These are phyloP conservation scores for Naganishia vaughanmartiniae DNA, from an alignment of 768 basidiomycete species.

Conservation along the genomic window DNA sequence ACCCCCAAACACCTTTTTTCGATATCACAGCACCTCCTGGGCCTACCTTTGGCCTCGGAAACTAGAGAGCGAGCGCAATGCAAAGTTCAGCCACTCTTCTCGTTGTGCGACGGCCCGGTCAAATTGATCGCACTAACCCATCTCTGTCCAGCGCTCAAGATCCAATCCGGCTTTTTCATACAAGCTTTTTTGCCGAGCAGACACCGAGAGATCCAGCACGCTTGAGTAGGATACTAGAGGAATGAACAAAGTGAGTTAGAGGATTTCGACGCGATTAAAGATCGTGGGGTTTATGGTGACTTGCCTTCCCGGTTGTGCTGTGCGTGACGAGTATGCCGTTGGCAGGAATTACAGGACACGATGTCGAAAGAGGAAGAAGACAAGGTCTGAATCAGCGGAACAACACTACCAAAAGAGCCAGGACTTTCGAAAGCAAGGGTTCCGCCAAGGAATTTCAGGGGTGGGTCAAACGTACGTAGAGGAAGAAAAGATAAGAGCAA, in stretches of 20 bases:
- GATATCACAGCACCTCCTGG: neutral
- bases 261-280: too few relatives aligned
- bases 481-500: slow-evolving; percentile 59
- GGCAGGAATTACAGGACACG: neutral
- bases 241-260: neutral
- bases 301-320: slow-evolving; percentile 48
- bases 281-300: neutral
- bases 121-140: slow-evolving; percentile 38
- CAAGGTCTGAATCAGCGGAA: neutral
- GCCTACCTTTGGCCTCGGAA: slow-evolving; percentile 14
- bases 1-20: neutral
- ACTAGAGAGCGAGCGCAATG: neutral
- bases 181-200: slow-evolving; percentile 59
- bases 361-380: neutral
- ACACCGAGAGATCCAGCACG: slow-evolving; percentile 62
- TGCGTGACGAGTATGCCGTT: neutral
- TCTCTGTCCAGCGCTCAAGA: slow-evolving; percentile 63
- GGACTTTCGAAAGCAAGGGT: too few relatives aligned
- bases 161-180: slow-evolving; percentile 64
- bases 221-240: slow-evolving; percentile 62
- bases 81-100: neutral
- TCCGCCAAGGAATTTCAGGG: too few relatives aligned
- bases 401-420: too few relatives aligned
- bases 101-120: neutral
- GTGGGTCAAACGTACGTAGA: slow-evolving; percentile 29